Evolutionary conservation across 192 early-diverging fungal genomes (phyloP), one percentile per base, ranked within the genome.

Genomic region (Coemansia sp.): DNA sequence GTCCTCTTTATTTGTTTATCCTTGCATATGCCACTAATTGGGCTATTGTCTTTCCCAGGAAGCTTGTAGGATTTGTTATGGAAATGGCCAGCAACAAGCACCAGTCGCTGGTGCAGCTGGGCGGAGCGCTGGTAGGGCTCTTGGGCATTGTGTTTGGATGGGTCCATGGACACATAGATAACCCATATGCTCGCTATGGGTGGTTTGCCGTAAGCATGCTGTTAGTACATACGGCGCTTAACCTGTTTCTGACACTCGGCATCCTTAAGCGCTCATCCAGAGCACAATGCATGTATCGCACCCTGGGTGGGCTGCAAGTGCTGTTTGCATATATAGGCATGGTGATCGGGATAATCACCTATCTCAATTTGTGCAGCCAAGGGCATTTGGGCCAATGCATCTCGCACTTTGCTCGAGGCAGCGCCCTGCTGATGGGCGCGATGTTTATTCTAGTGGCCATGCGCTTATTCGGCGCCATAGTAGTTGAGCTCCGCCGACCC

Each of bases 391-490:
- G 84, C 15, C 86, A 87, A 48, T 87, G 86, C 61, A 51, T 87
- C 18, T 84, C 86, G 2, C 86, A 87, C 59, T 84, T 86, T 65
- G 83, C 80, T 9, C 85, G 85, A 61, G 86, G 86, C 23, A 83
- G 78, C 6, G 82, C 77, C 3, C 72, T 86, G 57, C 71, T 83
- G 14, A 61, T 56, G 11, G 77, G 79, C 47, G 70, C 79, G n/a
- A 66, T 86, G 9, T 36, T 69, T 3, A 20, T 82, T 13, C 26
- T 86, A 3, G 44, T 84, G 2, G 41, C 53, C 0, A 45, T 86
- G 44, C 80, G 79, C 15, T 46, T 87, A 16, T 82, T 68, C 26
- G 83, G 81, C 1, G 78, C 80, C 15, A 65, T 73, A 57, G 58
- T 87, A 39, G 50, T 69, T 11, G 57, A 61, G 4, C 65, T 69